Percentiles rank a stretch among this genome's conserved stretches.
These are phyloP conservation scores for Rhodotorula sp. DNA, from an alignment of 1,284 basidiomycete species.

Conservation along the genomic window DNA sequence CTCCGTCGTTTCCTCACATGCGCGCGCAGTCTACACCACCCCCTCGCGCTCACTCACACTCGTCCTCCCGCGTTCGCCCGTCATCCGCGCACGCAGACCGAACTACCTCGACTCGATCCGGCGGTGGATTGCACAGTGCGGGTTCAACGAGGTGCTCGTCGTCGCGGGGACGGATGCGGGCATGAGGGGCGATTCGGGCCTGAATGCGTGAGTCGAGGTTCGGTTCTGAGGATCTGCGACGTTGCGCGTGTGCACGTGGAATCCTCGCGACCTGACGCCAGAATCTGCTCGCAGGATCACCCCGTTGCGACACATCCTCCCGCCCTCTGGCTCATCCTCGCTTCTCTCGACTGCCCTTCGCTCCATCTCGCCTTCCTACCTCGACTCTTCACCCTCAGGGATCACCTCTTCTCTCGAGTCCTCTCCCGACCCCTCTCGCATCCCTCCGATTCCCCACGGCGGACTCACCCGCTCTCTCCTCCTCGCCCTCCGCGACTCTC, in stretches of 20 bases:
- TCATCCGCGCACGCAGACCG: constrained; percentile 26
- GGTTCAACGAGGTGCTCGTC: constrained; percentile 21
- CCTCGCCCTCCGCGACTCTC: background rate
- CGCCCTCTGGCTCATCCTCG: constrained; percentile 53
- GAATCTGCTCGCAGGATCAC: constrained; percentile 1
- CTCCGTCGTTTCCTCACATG: too few relatives aligned
- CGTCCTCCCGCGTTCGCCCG: constrained; percentile 35
- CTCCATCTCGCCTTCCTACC: constrained; percentile 57
- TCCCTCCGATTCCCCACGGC: constrained; percentile 48
- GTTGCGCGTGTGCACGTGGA: background rate
- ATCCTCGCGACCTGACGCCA: background rate
- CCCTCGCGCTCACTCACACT: constrained; percentile 10
- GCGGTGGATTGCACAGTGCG: constrained; percentile 2
- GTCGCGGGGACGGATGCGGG: constrained; percentile 31
- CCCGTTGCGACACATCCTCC: constrained; percentile 23
- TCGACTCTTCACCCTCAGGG: constrained; percentile 54
- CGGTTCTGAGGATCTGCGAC: too few relatives aligned
- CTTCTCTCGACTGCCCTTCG: constrained; percentile 52
- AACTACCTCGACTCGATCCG: constrained; percentile 20
- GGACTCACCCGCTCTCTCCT: constrained; percentile 31
- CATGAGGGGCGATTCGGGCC: constrained; percentile 23
- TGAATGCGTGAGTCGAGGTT: constrained; percentile 18
- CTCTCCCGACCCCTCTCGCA: constrained; percentile 55
- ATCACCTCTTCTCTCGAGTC: constrained; percentile 50
- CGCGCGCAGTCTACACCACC: constrained; percentile 14